Percentiles rank a stretch among this genome's conserved stretches.
phyloP scores from a whole-genome alignment of 2,329 filamentous ascomycete genomes.

The Ophiostoma fasciatum region DNA sequence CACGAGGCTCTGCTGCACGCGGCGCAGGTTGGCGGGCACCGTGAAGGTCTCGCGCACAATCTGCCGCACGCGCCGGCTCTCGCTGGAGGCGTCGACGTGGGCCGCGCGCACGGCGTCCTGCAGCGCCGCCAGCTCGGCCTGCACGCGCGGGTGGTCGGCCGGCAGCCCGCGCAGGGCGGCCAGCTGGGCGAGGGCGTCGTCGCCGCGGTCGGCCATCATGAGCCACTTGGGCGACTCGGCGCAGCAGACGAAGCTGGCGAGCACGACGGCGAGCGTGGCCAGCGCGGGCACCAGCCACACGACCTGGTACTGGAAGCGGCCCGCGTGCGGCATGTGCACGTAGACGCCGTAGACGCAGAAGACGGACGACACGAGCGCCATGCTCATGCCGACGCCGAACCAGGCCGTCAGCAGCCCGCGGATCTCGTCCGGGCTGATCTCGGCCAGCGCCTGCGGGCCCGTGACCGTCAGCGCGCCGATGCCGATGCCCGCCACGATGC shows the following conservation, averaged over 20 bases:
- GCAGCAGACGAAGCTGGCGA: constrained; percentile 18
- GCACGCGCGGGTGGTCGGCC: constrained; percentile 15
- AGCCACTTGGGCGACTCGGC: constrained; percentile 23
- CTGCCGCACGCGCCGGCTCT: constrained; percentile 3
- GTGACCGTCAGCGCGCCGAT: constrained; percentile 26
- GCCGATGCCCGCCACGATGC: constrained; percentile 20
- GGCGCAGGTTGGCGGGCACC: constrained; percentile 22
- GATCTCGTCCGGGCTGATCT: constrained; percentile 31
- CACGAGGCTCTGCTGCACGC: constrained; percentile 23
- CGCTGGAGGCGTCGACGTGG: not conserved
- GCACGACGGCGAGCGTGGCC: constrained; percentile 16
- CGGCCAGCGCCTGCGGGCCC: constrained; percentile 30
- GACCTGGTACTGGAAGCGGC: constrained; percentile 17
- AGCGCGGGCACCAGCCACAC: constrained; percentile 18
- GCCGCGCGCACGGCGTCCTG: not conserved
- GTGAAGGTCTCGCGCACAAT: constrained; percentile 21
- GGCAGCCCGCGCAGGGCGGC: constrained; percentile 18
- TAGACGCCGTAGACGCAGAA: constrained; percentile 22
- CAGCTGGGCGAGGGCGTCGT: constrained; percentile 17
- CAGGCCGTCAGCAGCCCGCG: constrained; percentile 27
- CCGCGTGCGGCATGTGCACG: constrained; percentile 15
- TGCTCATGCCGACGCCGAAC: constrained; percentile 23
- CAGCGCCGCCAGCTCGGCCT: constrained; percentile 13
- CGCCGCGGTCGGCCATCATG: constrained; percentile 14
- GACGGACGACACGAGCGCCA: constrained; percentile 18